These are phyloP conservation scores for Dothidotthia symphoricarpi DNA, from an alignment of 2,329 filamentous ascomycete genomes.

Conservation along the genomic window DNA sequence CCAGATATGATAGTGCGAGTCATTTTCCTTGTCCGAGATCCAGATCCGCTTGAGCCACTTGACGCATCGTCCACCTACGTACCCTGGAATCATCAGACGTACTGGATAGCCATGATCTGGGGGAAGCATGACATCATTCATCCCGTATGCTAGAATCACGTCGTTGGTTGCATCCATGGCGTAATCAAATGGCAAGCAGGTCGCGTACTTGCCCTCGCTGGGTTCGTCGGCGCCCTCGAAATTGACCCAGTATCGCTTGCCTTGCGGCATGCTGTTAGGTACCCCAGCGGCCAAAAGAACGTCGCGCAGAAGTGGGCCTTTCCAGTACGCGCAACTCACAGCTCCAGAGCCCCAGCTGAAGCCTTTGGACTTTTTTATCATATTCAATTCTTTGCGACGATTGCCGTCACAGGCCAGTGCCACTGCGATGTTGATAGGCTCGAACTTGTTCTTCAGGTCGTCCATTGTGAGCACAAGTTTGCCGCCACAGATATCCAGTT, in stretches of 20 bases:
- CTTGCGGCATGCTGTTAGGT: conserved; percentile 7
- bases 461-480: conserved; percentile 44
- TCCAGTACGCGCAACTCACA: conserved; percentile 50
- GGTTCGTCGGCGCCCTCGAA: conserved; percentile 52
- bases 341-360: conserved; percentile 58
- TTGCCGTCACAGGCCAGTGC: conserved; percentile 59
- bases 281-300: conserved; percentile 49
- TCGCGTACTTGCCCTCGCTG: conserved; percentile 53
- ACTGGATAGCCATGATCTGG: conserved; percentile 51
- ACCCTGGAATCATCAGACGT: conserved; percentile 50
- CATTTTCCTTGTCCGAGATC: conserved; percentile 49
- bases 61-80: conserved; percentile 52
- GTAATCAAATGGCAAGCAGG: conserved; percentile 43
- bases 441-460: conserved; percentile 48
- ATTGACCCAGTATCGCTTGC: conserved; percentile 46
- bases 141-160: conserved; percentile 33
- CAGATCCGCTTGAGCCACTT: conserved; percentile 56
- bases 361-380: conserved; percentile 51
- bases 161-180: conserved; percentile 10
- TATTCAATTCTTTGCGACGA: conserved; percentile 55
- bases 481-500: conserved; percentile 46
- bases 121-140: conserved; percentile 48
- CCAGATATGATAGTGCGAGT: conserved; percentile 54
- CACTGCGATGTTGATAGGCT: conserved; percentile 52
- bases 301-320: conserved; percentile 44